Percentiles rank a stretch among this genome's conserved stretches.
Conservation (phyloP, 192 early-diverging fungal genomes). For the Funneliformis geosporum region DNA sequence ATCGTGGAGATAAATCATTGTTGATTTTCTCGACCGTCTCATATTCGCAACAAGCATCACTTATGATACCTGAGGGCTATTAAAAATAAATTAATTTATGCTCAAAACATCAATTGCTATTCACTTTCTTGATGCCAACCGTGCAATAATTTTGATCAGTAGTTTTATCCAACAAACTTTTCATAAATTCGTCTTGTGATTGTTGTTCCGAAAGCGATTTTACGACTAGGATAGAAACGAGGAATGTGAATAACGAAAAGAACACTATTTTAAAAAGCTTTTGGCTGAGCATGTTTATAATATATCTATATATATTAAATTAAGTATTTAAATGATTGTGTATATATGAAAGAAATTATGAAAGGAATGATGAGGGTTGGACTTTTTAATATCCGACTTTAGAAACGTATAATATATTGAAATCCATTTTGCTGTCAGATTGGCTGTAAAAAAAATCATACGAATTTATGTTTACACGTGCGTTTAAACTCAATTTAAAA, state of each 20-base stretch:
- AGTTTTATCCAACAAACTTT: conserved; percentile 17
- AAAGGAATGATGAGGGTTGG: too few relatives aligned
- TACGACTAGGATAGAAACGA: neutral
- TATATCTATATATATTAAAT: neutral
- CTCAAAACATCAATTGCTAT: neutral
- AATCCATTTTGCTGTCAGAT: too few relatives aligned
- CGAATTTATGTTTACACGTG: too few relatives aligned
- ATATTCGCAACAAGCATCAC: conserved; percentile 70
- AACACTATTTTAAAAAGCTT: neutral
- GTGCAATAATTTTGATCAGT: conserved; percentile 1
- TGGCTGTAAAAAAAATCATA: too few relatives aligned
- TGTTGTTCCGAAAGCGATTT: neutral
- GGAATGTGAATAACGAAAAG: neutral
- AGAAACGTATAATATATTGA: too few relatives aligned
- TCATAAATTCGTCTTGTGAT: neutral
- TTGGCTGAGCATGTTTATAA: neutral
- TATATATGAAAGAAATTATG: too few relatives aligned
- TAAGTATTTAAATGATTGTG: too few relatives aligned
- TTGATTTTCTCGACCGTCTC: conserved; percentile 78
- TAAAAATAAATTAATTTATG: neutral
- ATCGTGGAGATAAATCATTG: conserved; percentile 60
- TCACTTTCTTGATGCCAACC: neutral
- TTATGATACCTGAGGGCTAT: conserved; percentile 58
- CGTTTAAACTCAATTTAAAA: too few relatives aligned
- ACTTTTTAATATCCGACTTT: too few relatives aligned